Evolutionary conservation across 2,329 filamentous ascomycete genomes (phyloP), one percentile per base, ranked within the genome.

Genomic region (Arthrobotrys conoides): DNA sequence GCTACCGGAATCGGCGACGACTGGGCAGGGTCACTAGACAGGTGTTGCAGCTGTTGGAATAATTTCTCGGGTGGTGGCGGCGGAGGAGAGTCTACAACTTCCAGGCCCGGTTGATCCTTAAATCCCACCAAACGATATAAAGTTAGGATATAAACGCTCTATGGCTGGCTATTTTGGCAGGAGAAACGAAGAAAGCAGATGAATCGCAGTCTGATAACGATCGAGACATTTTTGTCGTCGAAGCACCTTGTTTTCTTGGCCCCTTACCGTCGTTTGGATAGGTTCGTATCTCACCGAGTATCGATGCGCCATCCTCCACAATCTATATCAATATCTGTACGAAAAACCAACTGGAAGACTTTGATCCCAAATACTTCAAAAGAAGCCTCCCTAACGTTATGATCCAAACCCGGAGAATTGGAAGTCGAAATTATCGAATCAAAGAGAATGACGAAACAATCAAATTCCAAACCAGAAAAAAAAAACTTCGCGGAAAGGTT

Each of bases 241-340:
- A 59, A 70, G 49, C 38, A 44, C 24, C 66, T 44, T 59, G 57
- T 33, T 48, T 46, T 70, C 67, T 71, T 71, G 73, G 66, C 53
- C 68, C 66, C 75, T 78, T 78, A 78, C 75, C 75, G 64, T 78
- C 30, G 61, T 71, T 24, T 69, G 75, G 75, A 78, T 63, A 78
- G 75, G 68, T 78, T 78, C 75, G 65, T 78, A 78, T 78, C 75
- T 78, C 75, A 78, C 75, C 75, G 75, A 78, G 24, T 64, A 49
- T 63, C 55, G 68, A 72, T 78, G 69, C 27, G 51, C 33, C 68
- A 72, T 78, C 33, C 57, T 76, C 66, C 12, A n/a, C 24, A 33
- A 16, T 55, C 51, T 30, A 36, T 36, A 4, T 16, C 14, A 14
- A 14, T 41, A n/a, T 1, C 12, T 9, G 16, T 14, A 4, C 16